A percentile compares a stretch with the other conserved stretches of the same genome.
Conservation (phyloP, 306 rosid genomes). For the Erythrophleum fordii region DNA sequence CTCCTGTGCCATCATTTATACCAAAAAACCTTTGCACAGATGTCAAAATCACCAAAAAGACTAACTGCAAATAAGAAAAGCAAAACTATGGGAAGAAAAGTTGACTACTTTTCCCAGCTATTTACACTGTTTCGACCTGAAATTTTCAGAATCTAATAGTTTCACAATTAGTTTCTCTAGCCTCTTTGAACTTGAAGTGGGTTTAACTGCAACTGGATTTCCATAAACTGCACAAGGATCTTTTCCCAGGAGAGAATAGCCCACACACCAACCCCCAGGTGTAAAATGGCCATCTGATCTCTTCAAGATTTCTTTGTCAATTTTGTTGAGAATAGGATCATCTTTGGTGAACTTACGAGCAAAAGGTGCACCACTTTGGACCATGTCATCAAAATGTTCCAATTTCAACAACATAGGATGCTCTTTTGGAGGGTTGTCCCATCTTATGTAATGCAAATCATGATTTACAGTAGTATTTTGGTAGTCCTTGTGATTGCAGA, state of each 20-base stretch:
- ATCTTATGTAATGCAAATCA: constrained; percentile 69
- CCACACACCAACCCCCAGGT: constrained; percentile 80
- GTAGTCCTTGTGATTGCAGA: constrained; percentile 89
- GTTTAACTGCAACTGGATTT: constrained; percentile 66
- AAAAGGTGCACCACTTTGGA: constrained; percentile 74
- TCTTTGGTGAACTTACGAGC: constrained; percentile 62
- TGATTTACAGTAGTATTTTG: constrained; percentile 89
- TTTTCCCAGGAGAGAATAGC: constrained; percentile 43
- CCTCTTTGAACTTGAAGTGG: constrained; percentile 63
- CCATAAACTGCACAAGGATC: constrained; percentile 62
- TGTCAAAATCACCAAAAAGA: background rate
- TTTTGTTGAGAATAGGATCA: constrained; percentile 73
- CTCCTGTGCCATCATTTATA: background rate
- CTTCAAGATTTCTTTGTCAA: constrained; percentile 62
- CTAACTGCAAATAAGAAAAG: background rate
- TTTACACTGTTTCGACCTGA: constrained; percentile 86
- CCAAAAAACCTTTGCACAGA: background rate
- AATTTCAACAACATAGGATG: constrained; percentile 58
- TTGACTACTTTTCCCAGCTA: constrained; percentile 27
- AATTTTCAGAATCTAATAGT: constrained; percentile 73
- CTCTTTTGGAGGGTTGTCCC: constrained; percentile 82
- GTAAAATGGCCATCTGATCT: constrained; percentile 62
- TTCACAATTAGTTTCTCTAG: constrained; percentile 76
- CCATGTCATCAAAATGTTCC: constrained; percentile 77
- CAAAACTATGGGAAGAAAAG: background rate